Conservation (phyloP, 441 rosid genomes). For the Brassica balearica region DNA sequence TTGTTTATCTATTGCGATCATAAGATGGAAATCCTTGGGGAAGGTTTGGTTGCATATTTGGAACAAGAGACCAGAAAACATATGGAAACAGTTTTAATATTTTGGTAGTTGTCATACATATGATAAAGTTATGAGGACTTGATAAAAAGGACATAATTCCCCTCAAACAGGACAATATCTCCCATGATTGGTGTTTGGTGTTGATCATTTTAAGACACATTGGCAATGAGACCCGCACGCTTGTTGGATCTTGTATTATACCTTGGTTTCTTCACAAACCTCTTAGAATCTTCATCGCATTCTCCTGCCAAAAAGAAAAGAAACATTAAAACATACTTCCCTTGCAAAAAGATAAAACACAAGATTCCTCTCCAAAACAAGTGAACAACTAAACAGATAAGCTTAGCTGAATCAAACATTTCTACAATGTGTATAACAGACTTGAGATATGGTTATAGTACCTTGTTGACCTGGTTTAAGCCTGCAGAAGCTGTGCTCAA, state of each 20-base stretch:
- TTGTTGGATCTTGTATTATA: not conserved
- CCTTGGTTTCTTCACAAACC: not conserved
- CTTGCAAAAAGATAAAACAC: not conserved
- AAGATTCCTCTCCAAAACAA: not conserved
- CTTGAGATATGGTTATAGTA: not conserved
- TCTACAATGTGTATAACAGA: not conserved
- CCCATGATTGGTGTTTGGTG: too few species aligned
- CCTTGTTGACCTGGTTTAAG: not conserved
- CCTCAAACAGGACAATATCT: not conserved
- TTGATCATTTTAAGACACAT: too few species aligned
- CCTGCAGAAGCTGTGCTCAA: constrained; percentile 1
- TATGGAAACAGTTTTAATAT: not conserved
- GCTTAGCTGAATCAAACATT: too few species aligned
- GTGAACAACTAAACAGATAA: too few species aligned
- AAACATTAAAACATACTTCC: not conserved
- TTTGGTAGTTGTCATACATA: not conserved
- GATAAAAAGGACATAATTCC: too few species aligned
- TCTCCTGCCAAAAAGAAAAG: not conserved
- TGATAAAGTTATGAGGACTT: too few species aligned
- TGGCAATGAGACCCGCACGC: not conserved
- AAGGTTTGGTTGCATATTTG: not conserved
- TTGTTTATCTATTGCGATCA: not conserved
- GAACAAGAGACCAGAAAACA: not conserved
- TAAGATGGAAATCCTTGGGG: not conserved
- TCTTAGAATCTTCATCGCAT: not conserved